Base-by-base conservation (phyloP, 495 filamentous ascomycete species). In the Penicillium coprophilum region DNA sequence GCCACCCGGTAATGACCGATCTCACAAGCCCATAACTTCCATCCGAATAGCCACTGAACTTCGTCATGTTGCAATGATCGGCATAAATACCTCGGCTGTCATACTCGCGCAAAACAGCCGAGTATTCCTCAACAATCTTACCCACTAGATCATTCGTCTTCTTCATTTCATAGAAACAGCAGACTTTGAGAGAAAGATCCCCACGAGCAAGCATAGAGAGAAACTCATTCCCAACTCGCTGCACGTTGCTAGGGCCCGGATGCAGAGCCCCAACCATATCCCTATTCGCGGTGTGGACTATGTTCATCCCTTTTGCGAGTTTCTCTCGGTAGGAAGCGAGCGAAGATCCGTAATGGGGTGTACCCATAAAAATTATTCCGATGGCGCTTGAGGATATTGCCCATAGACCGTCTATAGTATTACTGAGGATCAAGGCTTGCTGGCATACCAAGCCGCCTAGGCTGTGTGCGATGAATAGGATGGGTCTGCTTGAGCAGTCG, bases 361-460 rank as follows among this genome's bases (percentile, higher is more conserved):
- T 54, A 11, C 52, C 52, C 31, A 54, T 54, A 10, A 54, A 54
- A 6, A 54, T 46, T 13, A 54, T 19, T 0, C 52, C 52, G 4
- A 54, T 28, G 10, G 41, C 15, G 11, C 23, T 27, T 10, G 41
- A 46, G 3, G 52, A 46, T 10, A 54, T 54, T 10, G 17, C 41
- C 52, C 52, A 54, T 24, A 54, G 52, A 1, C 52, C 52, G 43
- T 54, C 52, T 19, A 54, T 36, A 31, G 7, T 13, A 17, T 36
- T 54, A 21, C 52, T 54, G 21, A 38, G 52, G 27, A 54, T 46
- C 2, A 54, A 19, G 0, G 41, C 31, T 39, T 54, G 41, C 20
- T 54, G 52, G n/a, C 52, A 54, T 13, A 54, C 21, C 5, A 54
- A 8, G 1, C 52, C 52, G 6, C 52, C 52, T 0, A 54, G n/a